Percentiles rank a stretch among this genome's conserved stretches.
Evolutionary conservation across 2,329 filamentous ascomycete genomes (phyloP).

Genomic region (Knufia petricola): DNA sequence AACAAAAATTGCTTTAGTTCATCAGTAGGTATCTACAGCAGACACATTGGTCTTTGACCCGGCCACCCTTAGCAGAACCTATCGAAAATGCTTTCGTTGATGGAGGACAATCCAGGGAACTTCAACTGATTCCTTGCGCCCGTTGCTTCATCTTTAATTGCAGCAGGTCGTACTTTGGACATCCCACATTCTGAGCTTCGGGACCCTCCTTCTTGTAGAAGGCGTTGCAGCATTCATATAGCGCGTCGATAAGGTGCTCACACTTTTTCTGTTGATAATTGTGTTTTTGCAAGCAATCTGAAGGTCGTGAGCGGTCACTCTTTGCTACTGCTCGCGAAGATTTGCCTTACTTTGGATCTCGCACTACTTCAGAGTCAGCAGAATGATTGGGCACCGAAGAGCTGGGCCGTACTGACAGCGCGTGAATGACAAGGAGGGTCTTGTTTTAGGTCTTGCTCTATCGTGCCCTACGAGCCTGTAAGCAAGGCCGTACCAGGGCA

Average conservation of each 20-base stretch:
- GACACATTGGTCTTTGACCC: no score
- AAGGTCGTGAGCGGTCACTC: not conserved
- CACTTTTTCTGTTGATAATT: constrained; percentile 81
- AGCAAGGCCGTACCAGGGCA: not conserved
- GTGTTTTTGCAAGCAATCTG: constrained; percentile 77
- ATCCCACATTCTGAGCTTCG: constrained; percentile 66
- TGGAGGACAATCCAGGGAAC: no score
- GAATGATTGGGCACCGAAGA: not conserved
- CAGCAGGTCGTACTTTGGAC: constrained; percentile 71
- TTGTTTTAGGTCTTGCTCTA: constrained; percentile 61
- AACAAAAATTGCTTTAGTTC: no score
- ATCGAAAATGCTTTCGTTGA: no score
- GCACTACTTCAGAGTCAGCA: constrained; percentile 47
- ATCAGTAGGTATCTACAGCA: not conserved
- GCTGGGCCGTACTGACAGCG: constrained; percentile 51
- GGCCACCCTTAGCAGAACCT: no score
- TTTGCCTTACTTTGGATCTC: constrained; percentile 67
- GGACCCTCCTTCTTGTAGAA: constrained; percentile 79
- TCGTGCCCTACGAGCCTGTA: constrained; percentile 17
- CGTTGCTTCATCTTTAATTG: constrained; percentile 78
- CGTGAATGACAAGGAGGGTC: constrained; percentile 77
- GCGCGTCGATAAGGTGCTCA: constrained; percentile 62
- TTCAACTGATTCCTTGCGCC: constrained; percentile 18
- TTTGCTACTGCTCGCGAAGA: not conserved
- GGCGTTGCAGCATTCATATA: constrained; percentile 86